phyloP scores from a whole-genome alignment of 768 basidiomycete species.

The Filobasidium floriforme region DNA sequence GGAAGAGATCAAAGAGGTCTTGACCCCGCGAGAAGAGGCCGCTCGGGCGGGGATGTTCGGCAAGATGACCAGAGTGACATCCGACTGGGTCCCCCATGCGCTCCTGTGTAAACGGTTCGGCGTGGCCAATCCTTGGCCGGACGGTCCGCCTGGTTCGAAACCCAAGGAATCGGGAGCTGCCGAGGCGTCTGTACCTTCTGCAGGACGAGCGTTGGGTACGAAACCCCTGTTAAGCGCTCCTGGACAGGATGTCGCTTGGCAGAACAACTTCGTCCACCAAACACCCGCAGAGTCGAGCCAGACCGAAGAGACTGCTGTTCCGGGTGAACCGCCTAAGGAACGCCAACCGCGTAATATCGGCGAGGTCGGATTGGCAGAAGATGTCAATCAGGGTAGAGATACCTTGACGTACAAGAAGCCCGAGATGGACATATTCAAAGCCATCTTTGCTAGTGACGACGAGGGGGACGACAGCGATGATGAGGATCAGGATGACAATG shows the following conservation, averaged over 20 bases:
- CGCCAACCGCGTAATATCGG: slow-evolving; percentile 48
- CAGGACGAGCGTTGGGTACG: slow-evolving; percentile 18
- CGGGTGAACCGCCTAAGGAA: slow-evolving; percentile 7
- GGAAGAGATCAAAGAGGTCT: slow-evolving; percentile 51
- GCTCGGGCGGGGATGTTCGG: slow-evolving; percentile 86
- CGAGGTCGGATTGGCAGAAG: slow-evolving; percentile 85
- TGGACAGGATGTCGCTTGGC: slow-evolving; percentile 28
- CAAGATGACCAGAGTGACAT: slow-evolving; percentile 66
- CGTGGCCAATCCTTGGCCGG: slow-evolving; percentile 73
- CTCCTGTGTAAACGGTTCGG: slow-evolving; percentile 90
- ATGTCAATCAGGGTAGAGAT: slow-evolving; percentile 78
- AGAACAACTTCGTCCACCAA: slow-evolving; percentile 38
- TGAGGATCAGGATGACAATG: slow-evolving; percentile 34
- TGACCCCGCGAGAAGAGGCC: slow-evolving; percentile 68
- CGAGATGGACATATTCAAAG: slow-evolving; percentile 88
- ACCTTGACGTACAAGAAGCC: slow-evolving; percentile 82
- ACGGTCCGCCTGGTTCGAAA: slow-evolving; percentile 40
- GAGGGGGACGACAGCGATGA: slow-evolving; percentile 74
- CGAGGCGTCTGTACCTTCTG: slow-evolving; percentile 12
- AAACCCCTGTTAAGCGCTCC: slow-evolving; percentile 11
- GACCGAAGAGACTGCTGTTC: background rate
- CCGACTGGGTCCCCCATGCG: slow-evolving; percentile 69
- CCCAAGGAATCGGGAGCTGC: slow-evolving; percentile 9
- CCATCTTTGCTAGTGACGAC: slow-evolving; percentile 92
- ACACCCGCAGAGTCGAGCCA: background rate